Evolutionary conservation across 345 rosid genomes (phyloP).

Genomic region (Aurinia saxatilis): DNA sequence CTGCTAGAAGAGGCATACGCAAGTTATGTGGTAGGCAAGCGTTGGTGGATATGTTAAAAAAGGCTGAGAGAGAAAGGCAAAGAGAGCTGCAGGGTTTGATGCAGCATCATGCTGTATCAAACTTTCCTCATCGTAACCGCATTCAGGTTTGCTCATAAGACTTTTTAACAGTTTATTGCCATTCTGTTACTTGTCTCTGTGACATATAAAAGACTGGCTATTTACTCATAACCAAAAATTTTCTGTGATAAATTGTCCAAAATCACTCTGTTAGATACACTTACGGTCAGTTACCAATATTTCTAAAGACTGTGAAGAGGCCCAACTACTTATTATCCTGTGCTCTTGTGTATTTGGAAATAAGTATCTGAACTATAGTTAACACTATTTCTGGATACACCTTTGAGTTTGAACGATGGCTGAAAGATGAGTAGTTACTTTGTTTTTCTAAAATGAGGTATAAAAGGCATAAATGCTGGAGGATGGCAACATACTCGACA

Average conservation of each 20-base stretch:
- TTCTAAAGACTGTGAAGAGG: neutral
- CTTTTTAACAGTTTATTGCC: neutral
- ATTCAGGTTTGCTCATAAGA: constrained; percentile 59
- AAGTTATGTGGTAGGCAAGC: constrained; percentile 87
- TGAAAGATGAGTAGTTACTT: neutral
- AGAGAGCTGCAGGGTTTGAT: constrained; percentile 63
- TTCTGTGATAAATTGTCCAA: neutral
- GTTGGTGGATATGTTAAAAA: constrained; percentile 76
- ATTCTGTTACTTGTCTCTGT: constrained; percentile 1
- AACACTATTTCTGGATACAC: neutral
- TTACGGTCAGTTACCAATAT: neutral
- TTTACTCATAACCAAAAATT: neutral
- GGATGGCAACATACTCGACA: neutral
- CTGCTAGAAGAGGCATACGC: constrained; percentile 59
- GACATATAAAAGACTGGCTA: neutral
- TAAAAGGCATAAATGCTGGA: neutral
- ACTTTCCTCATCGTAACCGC: constrained; percentile 86
- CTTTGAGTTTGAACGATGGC: neutral
- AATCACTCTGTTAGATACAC: neutral
- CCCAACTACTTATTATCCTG: neutral
- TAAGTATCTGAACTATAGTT: neutral
- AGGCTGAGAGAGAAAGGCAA: constrained; percentile 73
- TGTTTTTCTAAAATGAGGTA: neutral
- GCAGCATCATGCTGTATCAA: constrained; percentile 67
- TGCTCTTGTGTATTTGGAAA: neutral